phyloP scores from a whole-genome alignment of 2,329 filamentous ascomycete genomes.

The Fusarium sp. region DNA sequence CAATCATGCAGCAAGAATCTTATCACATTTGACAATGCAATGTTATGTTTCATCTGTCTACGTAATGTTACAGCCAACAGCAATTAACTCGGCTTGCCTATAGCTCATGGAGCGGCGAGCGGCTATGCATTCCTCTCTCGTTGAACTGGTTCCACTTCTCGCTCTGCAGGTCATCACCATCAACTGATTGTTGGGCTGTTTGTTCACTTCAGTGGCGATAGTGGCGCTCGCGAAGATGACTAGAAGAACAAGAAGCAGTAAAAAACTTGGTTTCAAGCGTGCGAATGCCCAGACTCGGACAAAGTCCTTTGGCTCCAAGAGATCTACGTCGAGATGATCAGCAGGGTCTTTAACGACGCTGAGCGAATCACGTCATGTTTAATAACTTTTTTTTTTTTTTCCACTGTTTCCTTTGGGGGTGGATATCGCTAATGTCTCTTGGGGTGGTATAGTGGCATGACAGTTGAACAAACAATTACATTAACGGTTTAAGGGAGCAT shows the following conservation, averaged over 20 bases:
- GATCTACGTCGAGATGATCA: conserved; percentile 42
- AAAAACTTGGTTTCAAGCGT: conserved; percentile 35
- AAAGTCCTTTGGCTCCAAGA: conserved; percentile 22
- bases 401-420: conserved; percentile 3
- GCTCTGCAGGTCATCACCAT: conserved; percentile 14
- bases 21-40: conserved; percentile 25
- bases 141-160: conserved; percentile 23
- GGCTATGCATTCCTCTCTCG: conserved; percentile 31
- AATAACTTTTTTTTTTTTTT: background rate
- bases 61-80: conserved; percentile 15
- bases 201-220: conserved; percentile 20
- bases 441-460: conserved; percentile 26
- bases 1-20: conserved; percentile 16
- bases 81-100: background rate
- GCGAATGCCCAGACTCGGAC: conserved; percentile 14
- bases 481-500: conserved; percentile 14
- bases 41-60: conserved; percentile 12
- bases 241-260: conserved; percentile 7
- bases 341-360: conserved; percentile 36
- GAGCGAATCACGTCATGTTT: conserved; percentile 24
- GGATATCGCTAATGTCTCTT: conserved; percentile 21
- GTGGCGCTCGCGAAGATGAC: conserved; percentile 24
- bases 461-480: conserved; percentile 12
- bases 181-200: conserved; percentile 17
- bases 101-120: conserved; percentile 9